Percentiles rank a stretch among this genome's conserved stretches.
phyloP scores from a whole-genome alignment of 305 asterid species.

The Fraxinus angustifolia region DNA sequence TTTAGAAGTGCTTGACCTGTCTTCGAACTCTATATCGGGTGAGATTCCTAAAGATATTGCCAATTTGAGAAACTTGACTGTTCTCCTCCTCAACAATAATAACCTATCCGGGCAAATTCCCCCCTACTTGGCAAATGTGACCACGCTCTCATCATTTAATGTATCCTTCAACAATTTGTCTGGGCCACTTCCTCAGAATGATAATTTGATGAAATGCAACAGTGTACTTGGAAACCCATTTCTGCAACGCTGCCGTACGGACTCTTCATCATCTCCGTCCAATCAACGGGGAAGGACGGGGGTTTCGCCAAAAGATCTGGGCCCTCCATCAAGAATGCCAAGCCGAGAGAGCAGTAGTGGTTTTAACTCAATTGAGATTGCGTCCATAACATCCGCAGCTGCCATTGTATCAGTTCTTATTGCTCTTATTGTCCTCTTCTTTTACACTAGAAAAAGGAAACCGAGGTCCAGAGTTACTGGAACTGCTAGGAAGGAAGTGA shows the following conservation, averaged over 20 bases:
- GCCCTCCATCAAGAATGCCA: conserved; percentile 33
- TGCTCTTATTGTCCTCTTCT: conserved; percentile 62
- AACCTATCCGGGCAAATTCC: conserved; percentile 69
- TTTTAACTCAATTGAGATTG: conserved; percentile 70
- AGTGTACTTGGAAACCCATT: conserved; percentile 66
- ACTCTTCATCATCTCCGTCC: conserved; percentile 44
- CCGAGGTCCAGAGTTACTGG: conserved; percentile 79
- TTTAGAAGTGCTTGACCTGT: conserved; percentile 69
- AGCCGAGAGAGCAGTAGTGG: conserved; percentile 32
- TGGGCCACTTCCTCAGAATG: conserved; percentile 51
- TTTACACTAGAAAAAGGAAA: conserved; percentile 69
- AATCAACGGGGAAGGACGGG: conserved; percentile 48
- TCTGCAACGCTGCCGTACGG: conserved; percentile 46
- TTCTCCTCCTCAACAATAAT: conserved; percentile 62
- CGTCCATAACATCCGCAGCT: conserved; percentile 75
- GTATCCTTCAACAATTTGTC: conserved; percentile 75
- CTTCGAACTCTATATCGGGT: conserved; percentile 65
- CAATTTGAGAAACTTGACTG: conserved; percentile 49
- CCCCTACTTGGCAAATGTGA: conserved; percentile 39
- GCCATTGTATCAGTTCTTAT: conserved; percentile 72
- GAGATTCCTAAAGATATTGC: conserved; percentile 62
- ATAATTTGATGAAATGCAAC: conserved; percentile 48
- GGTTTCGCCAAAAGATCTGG: conserved; percentile 28
- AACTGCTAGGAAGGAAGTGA: conserved; percentile 70
- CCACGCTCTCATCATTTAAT: conserved; percentile 47